Percentiles rank a stretch among this genome's conserved stretches.
These are phyloP conservation scores for Kwoniella dejecticola DNA, from an alignment of 768 basidiomycete genomes.

Conservation along the genomic window DNA sequence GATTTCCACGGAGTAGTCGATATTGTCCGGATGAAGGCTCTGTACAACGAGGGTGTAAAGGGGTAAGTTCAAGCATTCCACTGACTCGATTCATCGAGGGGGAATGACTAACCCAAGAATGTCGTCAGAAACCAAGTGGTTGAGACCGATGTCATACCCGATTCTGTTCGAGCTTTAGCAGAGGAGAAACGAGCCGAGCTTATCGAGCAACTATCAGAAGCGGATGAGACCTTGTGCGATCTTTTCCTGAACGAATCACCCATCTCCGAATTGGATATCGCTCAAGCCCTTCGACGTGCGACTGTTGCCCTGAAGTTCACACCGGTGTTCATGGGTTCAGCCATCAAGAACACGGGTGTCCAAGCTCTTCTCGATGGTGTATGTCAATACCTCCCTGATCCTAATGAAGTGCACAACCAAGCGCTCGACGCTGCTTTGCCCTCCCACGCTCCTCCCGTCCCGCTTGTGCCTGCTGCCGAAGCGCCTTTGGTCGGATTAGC, in stretches of 20 bases:
- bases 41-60: conserved; percentile 92
- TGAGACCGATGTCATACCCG: conserved; percentile 85
- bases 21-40: conserved; percentile 87
- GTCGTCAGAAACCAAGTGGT: conserved; percentile 68
- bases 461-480: conserved; percentile 76
- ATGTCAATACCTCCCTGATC: conserved; percentile 90
- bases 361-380: conserved; percentile 93
- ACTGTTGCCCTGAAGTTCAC: conserved; percentile 88
- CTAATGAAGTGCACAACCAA: conserved; percentile 72
- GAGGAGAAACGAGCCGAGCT: conserved; percentile 84
- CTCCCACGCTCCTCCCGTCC: conserved; percentile 67
- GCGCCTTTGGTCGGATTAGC: conserved; percentile 91
- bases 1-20: conserved; percentile 90
- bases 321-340: conserved; percentile 94
- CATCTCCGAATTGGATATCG: conserved; percentile 72
- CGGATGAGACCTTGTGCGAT: conserved; percentile 92
- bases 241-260: conserved; percentile 80
- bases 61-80: conserved; percentile 63
- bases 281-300: conserved; percentile 80
- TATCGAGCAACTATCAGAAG: conserved; percentile 92
- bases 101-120: neutral
- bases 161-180: conserved; percentile 70
- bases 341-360: conserved; percentile 94
- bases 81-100: too few species aligned
- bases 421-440: conserved; percentile 72